phyloP scores from a whole-genome alignment of 169 alveolate genomes.

The Cryptosporidium muris region DNA sequence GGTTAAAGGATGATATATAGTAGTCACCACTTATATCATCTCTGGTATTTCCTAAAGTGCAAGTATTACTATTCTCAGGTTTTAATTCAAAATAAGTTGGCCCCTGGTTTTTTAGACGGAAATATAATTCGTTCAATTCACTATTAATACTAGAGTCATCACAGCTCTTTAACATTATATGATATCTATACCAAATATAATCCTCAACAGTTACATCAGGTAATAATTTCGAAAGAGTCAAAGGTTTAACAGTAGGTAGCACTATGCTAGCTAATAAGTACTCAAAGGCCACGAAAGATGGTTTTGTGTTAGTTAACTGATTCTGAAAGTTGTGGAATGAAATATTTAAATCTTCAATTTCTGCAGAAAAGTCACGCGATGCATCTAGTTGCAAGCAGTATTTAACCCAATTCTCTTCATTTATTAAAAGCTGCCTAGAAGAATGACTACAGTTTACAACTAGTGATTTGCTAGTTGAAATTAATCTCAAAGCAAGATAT shows the following conservation, averaged over 20 bases:
- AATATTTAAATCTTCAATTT: conserved; percentile 44
- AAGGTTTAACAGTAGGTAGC: conserved; percentile 12
- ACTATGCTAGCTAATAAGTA: conserved; percentile 34
- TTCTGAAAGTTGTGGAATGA: background rate
- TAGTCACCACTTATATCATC: no score
- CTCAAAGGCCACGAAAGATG: conserved; percentile 7
- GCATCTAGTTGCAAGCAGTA: conserved; percentile 61
- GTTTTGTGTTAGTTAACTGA: background rate
- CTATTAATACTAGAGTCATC: conserved; percentile 40
- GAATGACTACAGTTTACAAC: conserved; percentile 12
- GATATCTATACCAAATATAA: conserved; percentile 63
- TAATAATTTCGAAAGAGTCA: conserved; percentile 27
- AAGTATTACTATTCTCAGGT: no score
- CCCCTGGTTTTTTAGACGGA: background rate
- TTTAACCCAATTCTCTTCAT: conserved; percentile 58
- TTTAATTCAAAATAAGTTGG: no score
- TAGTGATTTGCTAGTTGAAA: conserved; percentile 59
- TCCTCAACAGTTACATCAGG: conserved; percentile 38
- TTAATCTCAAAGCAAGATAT: conserved; percentile 35
- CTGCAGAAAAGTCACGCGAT: conserved; percentile 26
- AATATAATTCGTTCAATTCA: conserved; percentile 14
- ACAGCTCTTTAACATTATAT: conserved; percentile 45
- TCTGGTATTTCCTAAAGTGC: no score
- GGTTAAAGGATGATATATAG: no score
- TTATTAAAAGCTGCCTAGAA: background rate